These are phyloP conservation scores for Byssochlamys sp. DNA, from an alignment of 2,329 filamentous ascomycete genomes.

Conservation along the genomic window DNA sequence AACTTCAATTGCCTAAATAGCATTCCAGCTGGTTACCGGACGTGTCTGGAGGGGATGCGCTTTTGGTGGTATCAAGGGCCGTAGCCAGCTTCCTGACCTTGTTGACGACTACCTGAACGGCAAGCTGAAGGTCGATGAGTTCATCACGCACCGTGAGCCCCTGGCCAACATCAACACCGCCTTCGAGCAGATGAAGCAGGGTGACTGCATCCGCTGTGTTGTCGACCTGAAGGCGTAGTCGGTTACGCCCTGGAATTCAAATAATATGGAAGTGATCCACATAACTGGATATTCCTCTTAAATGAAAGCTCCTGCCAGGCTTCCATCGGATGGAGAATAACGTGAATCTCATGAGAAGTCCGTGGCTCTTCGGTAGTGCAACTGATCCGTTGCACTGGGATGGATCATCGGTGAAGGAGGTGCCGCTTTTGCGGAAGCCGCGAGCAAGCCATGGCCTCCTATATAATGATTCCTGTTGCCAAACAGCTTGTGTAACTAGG, in stretches of 20 bases:
- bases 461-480: background rate
- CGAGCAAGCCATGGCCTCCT: background rate
- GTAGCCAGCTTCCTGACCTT: constrained; percentile 76
- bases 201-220: constrained; percentile 93
- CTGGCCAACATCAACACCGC: constrained; percentile 77
- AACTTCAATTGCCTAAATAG: constrained; percentile 35
- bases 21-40: constrained; percentile 96
- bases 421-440: background rate
- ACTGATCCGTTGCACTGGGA: background rate
- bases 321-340: background rate
- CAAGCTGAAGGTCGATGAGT: constrained; percentile 94
- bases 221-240: constrained; percentile 51
- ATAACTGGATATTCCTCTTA: background rate
- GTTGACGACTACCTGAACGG: constrained; percentile 83
- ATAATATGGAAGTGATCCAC: background rate
- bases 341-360: background rate
- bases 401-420: background rate
- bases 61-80: constrained; percentile 96
- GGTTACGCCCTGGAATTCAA: background rate
- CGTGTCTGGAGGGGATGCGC: constrained; percentile 97
- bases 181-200: constrained; percentile 88
- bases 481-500: background rate
- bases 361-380: background rate
- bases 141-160: constrained; percentile 90
- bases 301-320: background rate